These are phyloP conservation scores for Calonectria honghensis DNA, from an alignment of 2,329 filamentous ascomycete genomes.

Conservation along the genomic window DNA sequence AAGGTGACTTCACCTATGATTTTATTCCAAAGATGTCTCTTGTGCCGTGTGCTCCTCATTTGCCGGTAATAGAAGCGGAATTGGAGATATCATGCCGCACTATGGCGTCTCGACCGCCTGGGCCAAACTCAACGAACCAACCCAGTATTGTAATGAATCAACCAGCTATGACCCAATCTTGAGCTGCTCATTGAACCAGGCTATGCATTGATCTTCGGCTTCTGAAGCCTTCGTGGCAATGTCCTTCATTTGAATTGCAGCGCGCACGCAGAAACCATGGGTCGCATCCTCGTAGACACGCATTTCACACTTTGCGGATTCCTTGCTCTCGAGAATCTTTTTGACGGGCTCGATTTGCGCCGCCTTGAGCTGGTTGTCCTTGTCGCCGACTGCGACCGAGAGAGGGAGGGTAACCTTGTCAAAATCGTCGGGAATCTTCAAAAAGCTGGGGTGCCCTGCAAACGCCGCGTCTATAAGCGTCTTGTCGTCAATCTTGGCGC, in stretches of 20 bases:
- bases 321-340: constrained; percentile 60
- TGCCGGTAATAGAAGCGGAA: no score
- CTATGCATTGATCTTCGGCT: constrained; percentile 59
- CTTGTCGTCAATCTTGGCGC: constrained; percentile 54
- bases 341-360: constrained; percentile 59
- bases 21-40: no score
- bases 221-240: constrained; percentile 53
- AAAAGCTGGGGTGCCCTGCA: constrained; percentile 70
- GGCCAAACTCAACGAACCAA: no score
- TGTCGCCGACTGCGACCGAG: constrained; percentile 67
- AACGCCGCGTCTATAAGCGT: constrained; percentile 71
- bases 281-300: constrained; percentile 61
- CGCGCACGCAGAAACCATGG: constrained; percentile 65
- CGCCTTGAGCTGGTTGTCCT: constrained; percentile 63
- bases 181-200: constrained; percentile 58
- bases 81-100: no score
- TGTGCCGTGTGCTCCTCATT: no score
- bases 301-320: constrained; percentile 60
- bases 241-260: constrained; percentile 53
- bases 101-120: no score
- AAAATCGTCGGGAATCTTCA: constrained; percentile 69
- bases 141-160: neutral
- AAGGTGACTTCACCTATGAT: no score
- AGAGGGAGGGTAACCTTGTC: constrained; percentile 66
- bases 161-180: constrained; percentile 25